These are phyloP conservation scores for Coprinellus aureogranulatus DNA, from an alignment of 768 basidiomycete species.

Conservation along the genomic window DNA sequence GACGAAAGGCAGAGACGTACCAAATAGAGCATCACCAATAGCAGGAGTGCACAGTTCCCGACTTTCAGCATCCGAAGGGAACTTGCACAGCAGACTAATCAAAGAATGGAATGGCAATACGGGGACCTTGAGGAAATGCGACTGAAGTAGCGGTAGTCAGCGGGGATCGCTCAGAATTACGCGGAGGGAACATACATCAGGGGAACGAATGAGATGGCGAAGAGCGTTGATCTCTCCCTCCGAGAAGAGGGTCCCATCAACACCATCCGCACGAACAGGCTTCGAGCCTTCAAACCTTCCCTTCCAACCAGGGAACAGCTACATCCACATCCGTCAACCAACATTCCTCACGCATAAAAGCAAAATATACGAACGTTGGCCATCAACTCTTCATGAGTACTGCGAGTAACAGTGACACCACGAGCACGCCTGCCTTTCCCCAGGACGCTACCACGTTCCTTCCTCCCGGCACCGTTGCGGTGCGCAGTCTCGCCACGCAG, in stretches of 20 bases:
- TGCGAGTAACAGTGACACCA: conserved; percentile 80
- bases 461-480: conserved; percentile 28
- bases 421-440: conserved; percentile 77
- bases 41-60: conserved; percentile 68
- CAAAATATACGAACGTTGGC: conserved; percentile 47
- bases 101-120: conserved; percentile 80
- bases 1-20: no score
- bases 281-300: conserved; percentile 68
- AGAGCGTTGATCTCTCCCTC: conserved; percentile 66
- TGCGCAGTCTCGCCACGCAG: conserved; percentile 53
- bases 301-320: conserved; percentile 82
- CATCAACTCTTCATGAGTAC: conserved; percentile 81
- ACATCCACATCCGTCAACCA: not conserved
- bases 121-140: conserved; percentile 84
- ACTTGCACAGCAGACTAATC: conserved; percentile 71
- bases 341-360: not conserved
- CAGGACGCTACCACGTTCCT: conserved; percentile 61
- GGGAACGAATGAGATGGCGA: conserved; percentile 68
- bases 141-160: conserved; percentile 40
- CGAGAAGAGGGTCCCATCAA: conserved; percentile 65
- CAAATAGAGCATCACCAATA: conserved; percentile 65
- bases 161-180: not conserved
- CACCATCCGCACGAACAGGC: conserved; percentile 61
- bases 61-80: conserved; percentile 74
- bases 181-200: conserved; percentile 54